Percentiles rank a stretch among this genome's conserved stretches.
Conservation (phyloP, 139 green algal genomes). For the Helicosporidium sp. region DNA sequence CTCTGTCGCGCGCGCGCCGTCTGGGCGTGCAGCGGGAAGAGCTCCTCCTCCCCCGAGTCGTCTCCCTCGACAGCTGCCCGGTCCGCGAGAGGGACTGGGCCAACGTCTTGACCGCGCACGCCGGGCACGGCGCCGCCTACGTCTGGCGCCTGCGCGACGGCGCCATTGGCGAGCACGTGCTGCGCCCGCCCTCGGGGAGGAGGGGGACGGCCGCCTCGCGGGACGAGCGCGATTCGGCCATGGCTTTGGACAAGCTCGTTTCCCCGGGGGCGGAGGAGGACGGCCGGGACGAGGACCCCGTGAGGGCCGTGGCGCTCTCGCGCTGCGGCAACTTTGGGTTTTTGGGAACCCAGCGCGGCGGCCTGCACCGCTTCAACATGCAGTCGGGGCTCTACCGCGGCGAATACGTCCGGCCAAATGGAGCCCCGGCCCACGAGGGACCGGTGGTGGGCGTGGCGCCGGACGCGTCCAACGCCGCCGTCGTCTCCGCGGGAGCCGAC, state of each 20-base stretch:
- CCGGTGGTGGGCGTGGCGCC: slow-evolving; percentile 36
- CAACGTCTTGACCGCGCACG: slow-evolving; percentile 85
- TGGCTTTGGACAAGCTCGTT: no score
- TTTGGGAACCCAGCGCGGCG: slow-evolving; percentile 52
- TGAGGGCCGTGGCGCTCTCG: slow-evolving; percentile 49
- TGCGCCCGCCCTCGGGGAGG: slow-evolving; percentile 25
- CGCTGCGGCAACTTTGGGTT: slow-evolving; percentile 90
- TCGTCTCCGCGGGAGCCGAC: slow-evolving; percentile 46
- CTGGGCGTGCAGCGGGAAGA: slow-evolving; percentile 50
- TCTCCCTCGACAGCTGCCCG: slow-evolving; percentile 43
- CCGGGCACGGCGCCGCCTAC: slow-evolving; percentile 60
- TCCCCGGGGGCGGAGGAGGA: no score
- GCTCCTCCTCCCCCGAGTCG: slow-evolving; percentile 61
- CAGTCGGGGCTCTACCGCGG: slow-evolving; percentile 70
- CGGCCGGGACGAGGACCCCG: slow-evolving; percentile 19
- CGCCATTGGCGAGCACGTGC: slow-evolving; percentile 42
- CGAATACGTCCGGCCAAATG: slow-evolving; percentile 11
- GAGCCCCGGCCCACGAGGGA: slow-evolving; percentile 39
- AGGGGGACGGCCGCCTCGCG: neutral
- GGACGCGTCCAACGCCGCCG: slow-evolving; percentile 46
- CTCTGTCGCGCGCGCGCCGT: slow-evolving; percentile 47
- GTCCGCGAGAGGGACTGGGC: slow-evolving; percentile 86
- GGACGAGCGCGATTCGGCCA: no score
- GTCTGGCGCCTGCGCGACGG: slow-evolving; percentile 72
- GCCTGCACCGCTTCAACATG: slow-evolving; percentile 89